phyloP scores from a whole-genome alignment of 2,329 filamentous ascomycete species.

The Hirsutella rhossiliensis region DNA sequence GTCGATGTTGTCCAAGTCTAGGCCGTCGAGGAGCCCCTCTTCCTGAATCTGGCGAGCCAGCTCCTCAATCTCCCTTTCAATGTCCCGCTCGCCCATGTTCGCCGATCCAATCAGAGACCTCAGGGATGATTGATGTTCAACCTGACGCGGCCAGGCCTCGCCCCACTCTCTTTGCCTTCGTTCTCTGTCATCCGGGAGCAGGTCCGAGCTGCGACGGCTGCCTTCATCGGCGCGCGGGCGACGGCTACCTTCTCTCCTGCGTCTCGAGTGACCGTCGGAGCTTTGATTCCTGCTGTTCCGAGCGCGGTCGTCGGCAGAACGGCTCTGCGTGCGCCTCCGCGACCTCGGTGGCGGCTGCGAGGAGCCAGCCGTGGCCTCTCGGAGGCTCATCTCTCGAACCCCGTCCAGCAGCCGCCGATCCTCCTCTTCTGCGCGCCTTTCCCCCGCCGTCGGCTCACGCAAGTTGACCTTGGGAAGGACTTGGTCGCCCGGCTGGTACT shows the following conservation, averaged over 20 bases:
- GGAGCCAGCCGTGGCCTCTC: conserved; percentile 45
- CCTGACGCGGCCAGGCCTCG: conserved; percentile 41
- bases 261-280: conserved; percentile 17
- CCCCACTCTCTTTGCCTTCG: conserved; percentile 24
- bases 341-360: conserved; percentile 16
- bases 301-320: conserved; percentile 19
- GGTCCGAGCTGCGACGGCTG: conserved; percentile 17
- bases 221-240: conserved; percentile 13
- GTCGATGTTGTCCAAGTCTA: conserved; percentile 81
- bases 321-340: conserved; percentile 19
- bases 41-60: conserved; percentile 83
- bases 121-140: conserved; percentile 85
- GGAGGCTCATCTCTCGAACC: conserved; percentile 61
- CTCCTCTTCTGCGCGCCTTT: conserved; percentile 46
- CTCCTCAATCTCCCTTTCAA: conserved; percentile 81
- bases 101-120: conserved; percentile 73
- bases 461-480: conserved; percentile 54
- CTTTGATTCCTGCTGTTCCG: conserved; percentile 19
- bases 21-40: conserved; percentile 75
- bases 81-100: conserved; percentile 62
- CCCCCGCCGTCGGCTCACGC: conserved; percentile 37
- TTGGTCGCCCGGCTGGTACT: conserved; percentile 72
- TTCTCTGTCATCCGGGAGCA: conserved; percentile 23
- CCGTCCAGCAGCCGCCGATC: conserved; percentile 60
- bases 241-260: conserved; percentile 9